Percentiles rank a stretch among this genome's conserved stretches.
These are phyloP conservation scores for Anisodus acutangulus DNA, from an alignment of 257 asterid genomes.

Conservation along the genomic window DNA sequence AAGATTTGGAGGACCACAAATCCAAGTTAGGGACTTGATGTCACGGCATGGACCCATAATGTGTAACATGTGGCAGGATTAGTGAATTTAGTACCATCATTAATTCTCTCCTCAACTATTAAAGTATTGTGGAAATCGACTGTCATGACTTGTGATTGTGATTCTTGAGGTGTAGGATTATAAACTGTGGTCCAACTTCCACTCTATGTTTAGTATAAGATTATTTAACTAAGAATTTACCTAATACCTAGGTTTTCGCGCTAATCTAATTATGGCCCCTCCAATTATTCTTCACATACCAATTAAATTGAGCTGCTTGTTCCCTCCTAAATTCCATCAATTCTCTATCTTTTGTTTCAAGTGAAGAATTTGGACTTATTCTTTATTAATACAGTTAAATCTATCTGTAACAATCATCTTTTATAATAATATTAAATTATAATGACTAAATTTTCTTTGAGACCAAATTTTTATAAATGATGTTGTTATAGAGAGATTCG, in stretches of 20 bases:
- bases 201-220: background rate
- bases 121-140: conserved; percentile 39
- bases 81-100: conserved; percentile 32
- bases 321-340: conserved; percentile 15
- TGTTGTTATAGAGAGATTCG: too few species aligned
- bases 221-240: conserved; percentile 12
- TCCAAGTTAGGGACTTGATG: conserved; percentile 48
- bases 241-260: background rate
- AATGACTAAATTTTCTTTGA: too few species aligned
- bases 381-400: background rate
- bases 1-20: conserved; percentile 45
- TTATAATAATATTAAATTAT: too few species aligned
- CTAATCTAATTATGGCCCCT: conserved; percentile 28
- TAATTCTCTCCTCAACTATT: background rate
- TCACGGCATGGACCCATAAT: conserved; percentile 36
- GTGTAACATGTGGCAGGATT: conserved; percentile 34
- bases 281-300: conserved; percentile 21
- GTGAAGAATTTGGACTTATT: background rate
- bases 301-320: conserved; percentile 23
- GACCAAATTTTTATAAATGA: too few species aligned
- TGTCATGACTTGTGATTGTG: conserved; percentile 32
- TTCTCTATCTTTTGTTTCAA: conserved; percentile 1
- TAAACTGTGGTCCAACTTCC: conserved; percentile 16
- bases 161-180: conserved; percentile 22
- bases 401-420: too few species aligned